A percentile compares a stretch with the other conserved stretches of the same genome.
These are phyloP conservation scores for Hanseniaspora lachancei DNA, from an alignment of 805 yeast species.

Conservation along the genomic window DNA sequence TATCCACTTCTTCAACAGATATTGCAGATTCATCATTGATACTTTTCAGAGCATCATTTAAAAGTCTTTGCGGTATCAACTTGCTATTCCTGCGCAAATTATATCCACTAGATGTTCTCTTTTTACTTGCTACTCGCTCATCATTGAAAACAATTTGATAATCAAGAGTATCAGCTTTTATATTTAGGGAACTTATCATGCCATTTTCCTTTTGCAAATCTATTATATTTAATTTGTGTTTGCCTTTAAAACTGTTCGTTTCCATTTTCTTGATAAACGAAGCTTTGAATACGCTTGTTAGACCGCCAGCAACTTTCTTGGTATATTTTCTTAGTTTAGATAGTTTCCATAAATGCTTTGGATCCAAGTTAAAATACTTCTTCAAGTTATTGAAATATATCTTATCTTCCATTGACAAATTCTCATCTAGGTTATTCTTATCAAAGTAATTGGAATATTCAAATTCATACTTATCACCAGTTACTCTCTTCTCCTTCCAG, in stretches of 20 bases:
- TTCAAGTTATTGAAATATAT: background rate
- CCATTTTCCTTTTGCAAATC: background rate
- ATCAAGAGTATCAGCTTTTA: background rate
- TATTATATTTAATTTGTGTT: background rate
- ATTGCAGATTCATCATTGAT: background rate
- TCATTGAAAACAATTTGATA: background rate
- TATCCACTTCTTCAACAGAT: background rate
- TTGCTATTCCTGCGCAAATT: background rate
- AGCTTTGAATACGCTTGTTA: background rate
- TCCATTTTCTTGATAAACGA: background rate
- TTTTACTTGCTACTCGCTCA: background rate
- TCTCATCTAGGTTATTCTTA: background rate
- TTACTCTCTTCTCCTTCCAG: constrained; percentile 44
- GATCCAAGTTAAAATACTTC: background rate
- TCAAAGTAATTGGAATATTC: constrained; percentile 27
- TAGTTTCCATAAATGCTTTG: constrained; percentile 6
- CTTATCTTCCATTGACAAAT: constrained; percentile 11
- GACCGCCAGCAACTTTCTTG: background rate
- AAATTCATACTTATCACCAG: constrained; percentile 29
- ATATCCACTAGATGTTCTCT: background rate
- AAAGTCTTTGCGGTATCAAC: background rate
- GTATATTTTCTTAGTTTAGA: constrained; percentile 7
- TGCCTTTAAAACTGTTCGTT: background rate
- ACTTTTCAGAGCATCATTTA: constrained; percentile 9
- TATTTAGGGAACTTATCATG: background rate